phyloP scores from a whole-genome alignment of 2,329 filamentous ascomycete species.

The Colletotrichum orbiculare region DNA sequence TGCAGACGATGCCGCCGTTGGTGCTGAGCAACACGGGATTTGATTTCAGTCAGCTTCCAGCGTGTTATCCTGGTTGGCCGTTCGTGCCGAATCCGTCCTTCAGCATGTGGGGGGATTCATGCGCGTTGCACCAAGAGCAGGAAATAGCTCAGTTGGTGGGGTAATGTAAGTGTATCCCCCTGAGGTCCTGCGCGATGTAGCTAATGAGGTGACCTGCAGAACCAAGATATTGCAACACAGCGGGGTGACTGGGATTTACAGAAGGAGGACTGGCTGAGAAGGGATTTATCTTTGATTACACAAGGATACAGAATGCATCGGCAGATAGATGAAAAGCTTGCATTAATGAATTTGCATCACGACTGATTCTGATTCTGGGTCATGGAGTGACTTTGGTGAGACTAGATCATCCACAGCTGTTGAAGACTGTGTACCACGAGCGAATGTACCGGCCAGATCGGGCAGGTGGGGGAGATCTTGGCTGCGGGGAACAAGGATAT shows the following conservation, averaged over 20 bases:
- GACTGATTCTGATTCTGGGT: too few species aligned
- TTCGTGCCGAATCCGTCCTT: slow-evolving; percentile 9
- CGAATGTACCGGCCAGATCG: slow-evolving; percentile 20
- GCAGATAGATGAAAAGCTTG: neutral
- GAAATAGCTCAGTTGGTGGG: slow-evolving; percentile 13
- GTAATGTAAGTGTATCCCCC: slow-evolving; percentile 11
- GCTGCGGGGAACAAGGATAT: slow-evolving; percentile 14
- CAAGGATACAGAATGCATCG: neutral
- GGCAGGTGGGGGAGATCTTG: slow-evolving; percentile 18
- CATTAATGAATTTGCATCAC: too few species aligned
- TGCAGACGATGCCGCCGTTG: slow-evolving; percentile 21
- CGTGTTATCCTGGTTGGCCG: slow-evolving; percentile 20
- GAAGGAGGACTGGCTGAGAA: neutral
- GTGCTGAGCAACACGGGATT: slow-evolving; percentile 10
- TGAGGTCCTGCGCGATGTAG: neutral
- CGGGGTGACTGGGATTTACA: neutral
- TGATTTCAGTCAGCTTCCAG: slow-evolving; percentile 11
- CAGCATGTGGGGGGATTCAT: slow-evolving; percentile 15
- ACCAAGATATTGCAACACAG: neutral
- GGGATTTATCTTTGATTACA: too few species aligned
- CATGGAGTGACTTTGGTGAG: neutral
- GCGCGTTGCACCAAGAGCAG: slow-evolving; percentile 22
- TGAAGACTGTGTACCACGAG: neutral
- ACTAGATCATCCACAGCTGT: neutral
- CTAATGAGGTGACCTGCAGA: slow-evolving; percentile 1